These are phyloP conservation scores for Psidium friedrichsthalianum DNA, from an alignment of 345 rosid species.

Conservation along the genomic window DNA sequence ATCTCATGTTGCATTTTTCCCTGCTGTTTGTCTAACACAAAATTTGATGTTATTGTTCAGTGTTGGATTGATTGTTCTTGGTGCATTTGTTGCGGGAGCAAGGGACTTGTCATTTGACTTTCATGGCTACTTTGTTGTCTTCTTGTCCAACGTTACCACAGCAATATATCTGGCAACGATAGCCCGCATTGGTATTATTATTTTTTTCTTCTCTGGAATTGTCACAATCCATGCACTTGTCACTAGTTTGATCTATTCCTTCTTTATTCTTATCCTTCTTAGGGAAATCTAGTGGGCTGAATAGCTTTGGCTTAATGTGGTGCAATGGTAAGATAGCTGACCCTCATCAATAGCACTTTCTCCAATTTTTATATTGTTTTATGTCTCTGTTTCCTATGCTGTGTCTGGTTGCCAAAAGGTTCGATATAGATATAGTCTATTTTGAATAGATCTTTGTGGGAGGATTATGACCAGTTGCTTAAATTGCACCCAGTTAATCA, in stretches of 20 bases:
- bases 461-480: background rate
- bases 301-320: slow-evolving; percentile 99
- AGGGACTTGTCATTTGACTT: slow-evolving; percentile 92
- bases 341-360: background rate
- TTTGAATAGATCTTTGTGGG: background rate
- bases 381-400: background rate
- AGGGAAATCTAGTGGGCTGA: slow-evolving; percentile 97
- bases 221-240: background rate
- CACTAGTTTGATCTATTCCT: slow-evolving; percentile 2
- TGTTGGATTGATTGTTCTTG: slow-evolving; percentile 82
- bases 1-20: slow-evolving; percentile 9
- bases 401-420: background rate
- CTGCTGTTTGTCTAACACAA: slow-evolving; percentile 24
- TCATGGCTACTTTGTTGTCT: slow-evolving; percentile 82
- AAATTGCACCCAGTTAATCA: background rate
- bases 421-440: background rate
- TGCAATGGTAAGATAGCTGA: slow-evolving; percentile 64
- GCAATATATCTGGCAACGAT: slow-evolving; percentile 91
- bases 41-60: slow-evolving; percentile 50
- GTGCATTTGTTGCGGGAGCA: slow-evolving; percentile 92
- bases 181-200: slow-evolving; percentile 63
- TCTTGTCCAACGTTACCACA: slow-evolving; percentile 78
- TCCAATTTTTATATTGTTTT: background rate
- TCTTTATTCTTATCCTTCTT: slow-evolving; percentile 10
- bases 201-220: background rate